Conservation (phyloP, 306 rosid genomes). For the Dalbergia cochinchinensis region DNA sequence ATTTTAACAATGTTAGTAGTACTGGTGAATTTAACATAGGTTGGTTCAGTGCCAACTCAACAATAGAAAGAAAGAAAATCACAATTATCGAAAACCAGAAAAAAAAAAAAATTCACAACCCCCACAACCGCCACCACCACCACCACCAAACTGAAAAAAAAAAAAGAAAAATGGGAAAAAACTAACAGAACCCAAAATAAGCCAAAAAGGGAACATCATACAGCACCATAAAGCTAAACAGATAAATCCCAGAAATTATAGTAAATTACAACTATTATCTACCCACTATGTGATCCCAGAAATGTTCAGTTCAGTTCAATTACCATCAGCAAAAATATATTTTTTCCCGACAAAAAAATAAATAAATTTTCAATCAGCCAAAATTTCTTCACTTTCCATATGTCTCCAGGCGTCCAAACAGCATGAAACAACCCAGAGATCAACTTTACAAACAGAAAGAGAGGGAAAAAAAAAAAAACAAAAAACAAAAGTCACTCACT, state of each 20-base stretch:
- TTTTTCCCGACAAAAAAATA: background rate
- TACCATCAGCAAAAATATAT: background rate
- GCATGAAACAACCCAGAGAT: conserved; percentile 18
- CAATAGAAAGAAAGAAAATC: background rate
- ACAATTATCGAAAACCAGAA: conserved; percentile 1
- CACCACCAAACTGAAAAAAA: no score
- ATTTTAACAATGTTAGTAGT: conserved; percentile 9
- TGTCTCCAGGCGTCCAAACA: conserved; percentile 37
- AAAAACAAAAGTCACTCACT: conserved; percentile 55
- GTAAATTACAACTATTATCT: background rate
- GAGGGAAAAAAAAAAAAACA: background rate
- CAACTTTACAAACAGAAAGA: background rate
- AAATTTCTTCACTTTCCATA: background rate
- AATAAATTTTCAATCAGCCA: background rate
- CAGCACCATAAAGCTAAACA: conserved; percentile 13
- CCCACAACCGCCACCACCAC: background rate
- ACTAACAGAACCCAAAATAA: conserved; percentile 6
- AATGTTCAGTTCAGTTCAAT: background rate
- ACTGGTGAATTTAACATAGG: conserved; percentile 1
- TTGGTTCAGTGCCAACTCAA: background rate
- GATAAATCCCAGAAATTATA: conserved; percentile 3
- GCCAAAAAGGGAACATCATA: conserved; percentile 30
- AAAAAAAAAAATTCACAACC: conserved; percentile 3
- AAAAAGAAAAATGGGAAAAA: background rate
- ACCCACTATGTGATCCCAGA: background rate